Percentiles rank a stretch among this genome's conserved stretches.
These are phyloP conservation scores for Sinapis alba DNA, from an alignment of 441 rosid genomes.

Conservation along the genomic window DNA sequence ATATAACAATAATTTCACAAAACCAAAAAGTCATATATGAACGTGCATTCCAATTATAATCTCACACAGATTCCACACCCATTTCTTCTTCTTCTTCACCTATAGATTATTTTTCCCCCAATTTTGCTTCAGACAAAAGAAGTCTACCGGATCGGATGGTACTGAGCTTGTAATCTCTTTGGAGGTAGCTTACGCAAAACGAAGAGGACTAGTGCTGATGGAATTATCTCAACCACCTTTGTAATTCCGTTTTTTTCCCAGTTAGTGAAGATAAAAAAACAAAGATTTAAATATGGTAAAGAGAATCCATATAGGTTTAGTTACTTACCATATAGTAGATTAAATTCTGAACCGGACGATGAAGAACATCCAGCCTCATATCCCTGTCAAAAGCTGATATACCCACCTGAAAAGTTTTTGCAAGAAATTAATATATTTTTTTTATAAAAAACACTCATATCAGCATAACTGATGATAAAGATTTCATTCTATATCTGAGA, in stretches of 20 bases:
- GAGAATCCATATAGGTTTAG: neutral
- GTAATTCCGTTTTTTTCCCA: constrained; percentile 8
- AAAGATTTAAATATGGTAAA: neutral
- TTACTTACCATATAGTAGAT: constrained; percentile 64
- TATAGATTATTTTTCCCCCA: neutral
- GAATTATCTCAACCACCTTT: constrained; percentile 81
- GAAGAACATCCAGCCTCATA: constrained; percentile 61
- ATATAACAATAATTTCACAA: neutral
- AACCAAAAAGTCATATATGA: neutral
- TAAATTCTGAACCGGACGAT: constrained; percentile 69
- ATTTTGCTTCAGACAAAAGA: neutral
- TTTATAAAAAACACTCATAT: neutral
- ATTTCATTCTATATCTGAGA: constrained; percentile 8
- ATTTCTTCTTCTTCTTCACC: neutral
- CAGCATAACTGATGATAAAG: neutral
- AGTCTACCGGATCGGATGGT: constrained; percentile 64
- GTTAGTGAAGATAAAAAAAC: constrained; percentile 1
- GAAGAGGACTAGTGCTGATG: constrained; percentile 69
- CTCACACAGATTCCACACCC: constrained; percentile 30
- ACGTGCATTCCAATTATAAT: constrained; percentile 22
- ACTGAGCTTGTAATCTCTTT: constrained; percentile 66
- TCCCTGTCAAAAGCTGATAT: constrained; percentile 63
- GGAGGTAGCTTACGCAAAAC: constrained; percentile 75
- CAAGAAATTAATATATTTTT: neutral
- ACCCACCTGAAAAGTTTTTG: constrained; percentile 48